Conservation (phyloP, 352 stramenopile species). For the Thalassiosira exigua region DNA sequence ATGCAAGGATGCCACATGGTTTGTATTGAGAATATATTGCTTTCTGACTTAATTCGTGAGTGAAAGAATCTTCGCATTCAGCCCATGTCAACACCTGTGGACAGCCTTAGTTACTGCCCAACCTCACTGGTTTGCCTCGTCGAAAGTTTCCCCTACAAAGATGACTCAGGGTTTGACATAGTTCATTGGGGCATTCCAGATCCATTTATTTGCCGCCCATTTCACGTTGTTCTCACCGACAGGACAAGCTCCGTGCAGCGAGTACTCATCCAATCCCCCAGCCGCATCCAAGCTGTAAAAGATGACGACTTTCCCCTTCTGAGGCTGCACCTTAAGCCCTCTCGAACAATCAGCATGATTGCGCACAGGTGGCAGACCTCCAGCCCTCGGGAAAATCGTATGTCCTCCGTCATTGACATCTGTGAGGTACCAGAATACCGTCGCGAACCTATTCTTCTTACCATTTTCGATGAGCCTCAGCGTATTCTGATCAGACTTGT, state of each 20-base stretch:
- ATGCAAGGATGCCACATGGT: no score
- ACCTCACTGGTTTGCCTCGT: no score
- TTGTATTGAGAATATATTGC: no score
- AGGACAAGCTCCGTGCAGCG: slow-evolving; percentile 91
- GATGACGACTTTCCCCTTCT: slow-evolving; percentile 91
- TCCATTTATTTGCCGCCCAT: slow-evolving; percentile 95
- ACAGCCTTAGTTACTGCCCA: no score
- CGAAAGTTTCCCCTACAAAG: no score
- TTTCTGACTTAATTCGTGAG: no score
- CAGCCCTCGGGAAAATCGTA: slow-evolving; percentile 92
- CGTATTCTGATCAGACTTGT: slow-evolving; percentile 59
- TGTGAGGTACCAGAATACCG: slow-evolving; percentile 96
- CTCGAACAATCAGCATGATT: slow-evolving; percentile 36
- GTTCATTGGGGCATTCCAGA: slow-evolving; percentile 92
- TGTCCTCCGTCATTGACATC: slow-evolving; percentile 95
- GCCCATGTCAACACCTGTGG: no score
- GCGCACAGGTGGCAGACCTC: slow-evolving; percentile 12
- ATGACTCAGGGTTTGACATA: no score
- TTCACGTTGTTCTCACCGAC: slow-evolving; percentile 92
- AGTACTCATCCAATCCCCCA: slow-evolving; percentile 89
- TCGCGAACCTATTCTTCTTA: slow-evolving; percentile 90
- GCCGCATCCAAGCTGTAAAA: slow-evolving; percentile 95
- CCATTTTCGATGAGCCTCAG: slow-evolving; percentile 74
- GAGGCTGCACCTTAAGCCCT: slow-evolving; percentile 73
- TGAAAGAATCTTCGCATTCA: no score